These are phyloP conservation scores for Lepidium didymum DNA, from an alignment of 345 rosid species.

Conservation along the genomic window DNA sequence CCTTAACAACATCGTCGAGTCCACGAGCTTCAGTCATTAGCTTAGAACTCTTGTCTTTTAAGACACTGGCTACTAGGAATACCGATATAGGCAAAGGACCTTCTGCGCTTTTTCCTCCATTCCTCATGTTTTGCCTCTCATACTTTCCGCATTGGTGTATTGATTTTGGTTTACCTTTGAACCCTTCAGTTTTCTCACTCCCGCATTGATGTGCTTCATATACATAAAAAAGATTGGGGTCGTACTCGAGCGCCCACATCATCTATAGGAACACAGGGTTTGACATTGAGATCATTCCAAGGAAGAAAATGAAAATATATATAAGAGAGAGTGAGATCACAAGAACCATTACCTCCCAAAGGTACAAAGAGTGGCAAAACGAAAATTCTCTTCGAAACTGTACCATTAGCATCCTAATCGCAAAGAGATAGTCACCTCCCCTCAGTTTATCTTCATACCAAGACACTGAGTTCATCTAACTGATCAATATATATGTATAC, in stretches of 20 bases:
- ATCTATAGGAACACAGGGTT: conserved; percentile 40
- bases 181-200: conserved; percentile 39
- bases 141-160: conserved; percentile 69
- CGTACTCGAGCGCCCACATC: conserved; percentile 99
- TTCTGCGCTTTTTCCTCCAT: conserved; percentile 38
- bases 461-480: background rate
- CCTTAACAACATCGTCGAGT: conserved; percentile 95
- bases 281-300: background rate
- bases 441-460: conserved; percentile 68
- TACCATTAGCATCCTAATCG: conserved; percentile 97
- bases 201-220: conserved; percentile 57
- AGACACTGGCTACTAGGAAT: conserved; percentile 92
- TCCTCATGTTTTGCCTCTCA: conserved; percentile 83
- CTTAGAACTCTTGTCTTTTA: conserved; percentile 86
- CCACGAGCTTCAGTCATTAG: conserved; percentile 84
- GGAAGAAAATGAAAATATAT: background rate
- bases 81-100: conserved; percentile 88
- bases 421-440: conserved; percentile 94
- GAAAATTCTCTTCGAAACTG: conserved; percentile 97
- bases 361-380: conserved; percentile 85
- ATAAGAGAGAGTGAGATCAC: background rate
- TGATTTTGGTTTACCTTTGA: conserved; percentile 57
- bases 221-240: conserved; percentile 58
- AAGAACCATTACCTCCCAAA: conserved; percentile 78
- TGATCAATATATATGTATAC: background rate